Base-by-base conservation (phyloP, 1,284 basidiomycete species). In the Pseudozyma sp. region DNA sequence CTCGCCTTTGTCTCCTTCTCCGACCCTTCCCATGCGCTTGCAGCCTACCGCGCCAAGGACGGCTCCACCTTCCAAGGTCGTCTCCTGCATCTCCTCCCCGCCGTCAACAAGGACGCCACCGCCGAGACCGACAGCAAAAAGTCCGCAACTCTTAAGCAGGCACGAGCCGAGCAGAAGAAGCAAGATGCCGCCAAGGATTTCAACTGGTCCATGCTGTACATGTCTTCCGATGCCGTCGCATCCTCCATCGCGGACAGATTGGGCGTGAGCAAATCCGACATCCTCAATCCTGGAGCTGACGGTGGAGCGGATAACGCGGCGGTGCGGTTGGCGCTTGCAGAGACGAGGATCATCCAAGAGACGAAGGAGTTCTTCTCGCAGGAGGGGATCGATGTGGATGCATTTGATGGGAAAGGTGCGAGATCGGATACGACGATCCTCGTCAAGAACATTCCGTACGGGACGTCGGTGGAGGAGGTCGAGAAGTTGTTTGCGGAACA, bases 361-460 rank as follows among this genome's bases (percentile, higher is more conserved):
- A 98, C 95, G 0, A 97, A 96, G 81, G 86, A 90, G 2, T 97
- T 81, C 92, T 85, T 90, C 94, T 43, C 61, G 7, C 56, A 85
- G 76, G 84, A 88, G 60, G 88, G 88, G 6, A 87, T 88, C 55
- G 83, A 86, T 7, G 78, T 89, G 37, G 86, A 86, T 16, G 79
- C 86, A 0, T 84, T 88, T 37, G 73, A 84, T 7, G 54, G 53
- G 9, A 60, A 49, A 40, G 54, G 34, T 9, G 50, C 64, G 29
- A 64, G 81, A 14, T 69, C 63, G 0, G 90, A 92, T 77, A 95
- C 93, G 0, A 90, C 89, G 47, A 91, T 98, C 60, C 88, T 99
- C 9, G 92, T 98, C 68, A 99, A 99, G 87, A 98, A 99, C 85
- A 94, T 99, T 46, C 95, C 96, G 0, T 97, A 92, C 80, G 94